phyloP scores from a whole-genome alignment of 2,329 filamentous ascomycete species.

The Alternaria sp. region DNA sequence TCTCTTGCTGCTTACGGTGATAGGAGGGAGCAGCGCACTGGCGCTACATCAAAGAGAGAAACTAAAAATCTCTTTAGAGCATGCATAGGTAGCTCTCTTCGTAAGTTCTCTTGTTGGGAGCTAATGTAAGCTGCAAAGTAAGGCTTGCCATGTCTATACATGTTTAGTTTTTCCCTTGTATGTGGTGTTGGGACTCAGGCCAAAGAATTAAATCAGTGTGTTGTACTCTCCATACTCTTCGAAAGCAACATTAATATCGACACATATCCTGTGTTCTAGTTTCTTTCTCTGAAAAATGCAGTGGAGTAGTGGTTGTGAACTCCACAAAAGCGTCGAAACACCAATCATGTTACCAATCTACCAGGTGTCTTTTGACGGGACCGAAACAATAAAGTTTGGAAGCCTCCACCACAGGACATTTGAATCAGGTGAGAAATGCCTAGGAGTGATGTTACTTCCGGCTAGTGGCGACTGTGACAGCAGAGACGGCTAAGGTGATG shows the following conservation, averaged over 20 bases:
- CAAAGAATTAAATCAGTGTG: too few relatives aligned
- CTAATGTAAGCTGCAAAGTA: too few relatives aligned
- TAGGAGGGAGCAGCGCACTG: not conserved
- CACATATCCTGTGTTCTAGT: not conserved
- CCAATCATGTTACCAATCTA: not conserved
- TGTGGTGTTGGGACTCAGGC: too few relatives aligned
- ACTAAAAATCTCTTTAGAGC: too few relatives aligned
- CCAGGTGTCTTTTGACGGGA: not conserved
- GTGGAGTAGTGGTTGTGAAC: not conserved
- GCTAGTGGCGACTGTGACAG: not conserved
- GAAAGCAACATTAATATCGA: fast-evolving
- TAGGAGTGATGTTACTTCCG: not conserved
- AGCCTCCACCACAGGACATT: not conserved
- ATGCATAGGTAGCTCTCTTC: fast-evolving
- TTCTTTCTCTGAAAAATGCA: not conserved
- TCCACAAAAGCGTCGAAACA: not conserved
- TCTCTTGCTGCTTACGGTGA: not conserved
- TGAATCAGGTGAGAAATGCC: not conserved
- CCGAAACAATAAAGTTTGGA: not conserved
- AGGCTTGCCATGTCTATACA: fast-evolving
- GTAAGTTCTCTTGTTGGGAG: too few relatives aligned
- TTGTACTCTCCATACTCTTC: not conserved
- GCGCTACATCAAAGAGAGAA: too few relatives aligned
- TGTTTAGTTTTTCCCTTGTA: too few relatives aligned
- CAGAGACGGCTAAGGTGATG: not conserved